A percentile compares a stretch with the other conserved stretches of the same genome.
Evolutionary conservation across 345 rosid genomes (phyloP).

Genomic region (Balakata baccata): DNA sequence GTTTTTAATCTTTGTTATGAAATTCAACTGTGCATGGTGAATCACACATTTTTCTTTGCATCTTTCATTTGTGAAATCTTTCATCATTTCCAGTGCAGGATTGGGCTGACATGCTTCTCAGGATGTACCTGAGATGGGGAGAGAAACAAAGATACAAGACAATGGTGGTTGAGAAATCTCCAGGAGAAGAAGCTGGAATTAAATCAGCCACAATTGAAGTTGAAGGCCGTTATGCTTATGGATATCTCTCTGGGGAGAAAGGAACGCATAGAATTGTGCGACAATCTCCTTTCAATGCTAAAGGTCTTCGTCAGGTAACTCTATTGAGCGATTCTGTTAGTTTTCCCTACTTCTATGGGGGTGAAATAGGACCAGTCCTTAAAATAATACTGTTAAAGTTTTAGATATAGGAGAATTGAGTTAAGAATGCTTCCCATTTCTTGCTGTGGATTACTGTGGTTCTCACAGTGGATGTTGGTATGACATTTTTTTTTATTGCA

Average conservation of each 20-base stretch:
- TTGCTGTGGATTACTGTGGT: no score
- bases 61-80: conserved; percentile 26
- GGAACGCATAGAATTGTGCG: conserved; percentile 93
- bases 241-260: conserved; percentile 89
- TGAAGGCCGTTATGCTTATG: conserved; percentile 87
- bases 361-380: neutral
- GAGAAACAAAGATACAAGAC: conserved; percentile 88
- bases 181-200: conserved; percentile 97
- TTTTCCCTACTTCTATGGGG: neutral
- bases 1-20: neutral
- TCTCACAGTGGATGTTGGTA: no score
- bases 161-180: conserved; percentile 77
- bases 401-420: neutral
- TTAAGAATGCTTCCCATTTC: neutral
- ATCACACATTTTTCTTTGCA: neutral
- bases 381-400: neutral
- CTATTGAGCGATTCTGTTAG: neutral
- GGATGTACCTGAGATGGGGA: conserved; percentile 97
- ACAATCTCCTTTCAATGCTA: conserved; percentile 96
- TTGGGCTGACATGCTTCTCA: conserved; percentile 97
- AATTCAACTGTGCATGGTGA: neutral
- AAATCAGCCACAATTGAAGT: conserved; percentile 85
- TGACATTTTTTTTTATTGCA: no score
- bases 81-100: conserved; percentile 78
- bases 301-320: conserved; percentile 92